phyloP scores from a whole-genome alignment of 768 basidiomycete genomes.

The Mycena belliarum region DNA sequence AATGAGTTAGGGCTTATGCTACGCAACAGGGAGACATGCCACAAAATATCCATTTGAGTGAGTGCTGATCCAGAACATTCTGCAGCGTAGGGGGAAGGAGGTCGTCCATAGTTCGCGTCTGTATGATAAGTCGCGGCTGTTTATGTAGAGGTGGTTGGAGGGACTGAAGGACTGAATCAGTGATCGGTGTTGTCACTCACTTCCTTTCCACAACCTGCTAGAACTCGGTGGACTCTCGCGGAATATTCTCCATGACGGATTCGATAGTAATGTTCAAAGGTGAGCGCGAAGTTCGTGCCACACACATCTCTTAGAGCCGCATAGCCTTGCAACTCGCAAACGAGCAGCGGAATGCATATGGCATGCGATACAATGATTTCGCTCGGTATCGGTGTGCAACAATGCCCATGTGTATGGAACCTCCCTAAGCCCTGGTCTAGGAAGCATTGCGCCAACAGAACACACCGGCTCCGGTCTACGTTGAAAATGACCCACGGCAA shows the following conservation, averaged over 20 bases:
- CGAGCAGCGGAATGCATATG: constrained; percentile 88
- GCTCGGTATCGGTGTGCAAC: constrained; percentile 71
- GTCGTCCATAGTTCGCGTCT: constrained; percentile 47
- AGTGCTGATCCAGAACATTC: constrained; percentile 91
- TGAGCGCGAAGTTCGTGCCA: constrained; percentile 18
- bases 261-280: constrained; percentile 39
- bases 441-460: constrained; percentile 89
- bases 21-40: constrained; percentile 51
- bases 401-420: neutral
- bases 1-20: constrained; percentile 5
- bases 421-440: constrained; percentile 38
- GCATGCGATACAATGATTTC: constrained; percentile 88
- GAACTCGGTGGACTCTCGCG: constrained; percentile 15
- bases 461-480: constrained; percentile 82
- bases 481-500: constrained; percentile 88
- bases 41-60: constrained; percentile 98
- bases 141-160: neutral
- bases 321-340: constrained; percentile 84
- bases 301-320: constrained; percentile 1
- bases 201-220: constrained; percentile 14
- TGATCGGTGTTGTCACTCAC: constrained; percentile 12
- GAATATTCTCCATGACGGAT: constrained; percentile 32
- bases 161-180: neutral
- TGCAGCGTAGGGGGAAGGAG: constrained; percentile 83
- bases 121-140: neutral